These are phyloP conservation scores for Penicilliopsis zonata DNA, from an alignment of 495 filamentous ascomycete species.

Conservation along the genomic window DNA sequence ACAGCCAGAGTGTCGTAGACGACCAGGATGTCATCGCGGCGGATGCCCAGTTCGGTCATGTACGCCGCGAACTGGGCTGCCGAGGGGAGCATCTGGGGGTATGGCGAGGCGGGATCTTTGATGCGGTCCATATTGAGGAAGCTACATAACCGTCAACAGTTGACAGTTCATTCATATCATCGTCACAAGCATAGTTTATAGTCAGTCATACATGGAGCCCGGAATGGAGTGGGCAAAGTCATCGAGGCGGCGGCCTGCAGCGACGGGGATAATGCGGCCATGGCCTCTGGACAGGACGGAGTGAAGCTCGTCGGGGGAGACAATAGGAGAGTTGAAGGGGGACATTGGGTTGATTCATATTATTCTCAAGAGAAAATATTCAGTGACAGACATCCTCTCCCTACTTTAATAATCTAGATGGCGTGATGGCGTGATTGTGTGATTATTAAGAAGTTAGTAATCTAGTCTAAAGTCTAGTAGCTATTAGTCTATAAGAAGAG, in stretches of 20 bases:
- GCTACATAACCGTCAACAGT: constrained; percentile 3
- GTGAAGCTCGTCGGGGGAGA: not conserved
- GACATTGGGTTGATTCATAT: no score
- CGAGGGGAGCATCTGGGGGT: constrained; percentile 18
- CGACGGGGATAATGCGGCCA: constrained; percentile 14
- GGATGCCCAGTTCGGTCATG: constrained; percentile 13
- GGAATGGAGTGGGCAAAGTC: constrained; percentile 15
- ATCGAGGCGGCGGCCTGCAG: constrained; percentile 11
- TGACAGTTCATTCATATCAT: not conserved
- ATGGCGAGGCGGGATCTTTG: constrained; percentile 10
- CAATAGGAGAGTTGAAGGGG: not conserved
- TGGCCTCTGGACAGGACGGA: not conserved
- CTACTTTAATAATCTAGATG: no score
- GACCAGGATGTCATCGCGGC: constrained; percentile 15
- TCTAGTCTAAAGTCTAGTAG: no score
- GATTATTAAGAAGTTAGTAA: no score
- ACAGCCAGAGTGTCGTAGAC: constrained; percentile 19
- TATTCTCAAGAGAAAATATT: no score
- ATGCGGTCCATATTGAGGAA: constrained; percentile 22
- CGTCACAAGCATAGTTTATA: not conserved
- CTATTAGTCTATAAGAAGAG: no score
- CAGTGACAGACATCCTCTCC: no score
- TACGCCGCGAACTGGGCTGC: constrained; percentile 9
- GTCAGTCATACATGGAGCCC: constrained; percentile 12
- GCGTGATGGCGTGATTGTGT: no score